phyloP scores from a whole-genome alignment of 1,139 yeast genomes.

The Diutina ranongensis region DNA sequence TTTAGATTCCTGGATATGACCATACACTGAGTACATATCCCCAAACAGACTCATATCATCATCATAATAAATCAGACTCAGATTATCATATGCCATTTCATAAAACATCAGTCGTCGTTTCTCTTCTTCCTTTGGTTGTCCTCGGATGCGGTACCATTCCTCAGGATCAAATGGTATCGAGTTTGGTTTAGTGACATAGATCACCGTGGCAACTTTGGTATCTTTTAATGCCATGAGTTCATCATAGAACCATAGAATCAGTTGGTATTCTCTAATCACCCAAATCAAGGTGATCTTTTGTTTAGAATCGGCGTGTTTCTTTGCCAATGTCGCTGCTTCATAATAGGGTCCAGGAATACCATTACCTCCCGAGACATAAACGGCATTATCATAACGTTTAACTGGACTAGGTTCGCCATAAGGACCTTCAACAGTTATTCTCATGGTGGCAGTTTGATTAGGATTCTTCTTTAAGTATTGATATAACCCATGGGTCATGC shows the following conservation, averaged over 20 bases:
- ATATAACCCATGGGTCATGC: conserved; percentile 20
- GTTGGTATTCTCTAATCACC: conserved; percentile 36
- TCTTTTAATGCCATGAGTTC: conserved; percentile 25
- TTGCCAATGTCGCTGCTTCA: conserved; percentile 11
- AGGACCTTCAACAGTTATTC: conserved; percentile 50
- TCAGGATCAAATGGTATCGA: background rate
- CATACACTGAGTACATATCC: background rate
- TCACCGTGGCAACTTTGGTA: conserved; percentile 20
- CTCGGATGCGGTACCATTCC: background rate
- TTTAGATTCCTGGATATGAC: background rate
- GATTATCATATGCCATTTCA: background rate
- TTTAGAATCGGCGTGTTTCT: background rate
- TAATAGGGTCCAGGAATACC: conserved; percentile 53
- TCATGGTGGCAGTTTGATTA: conserved; percentile 23
- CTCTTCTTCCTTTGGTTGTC: background rate
- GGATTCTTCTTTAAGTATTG: conserved; percentile 34
- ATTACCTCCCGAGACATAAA: conserved; percentile 45
- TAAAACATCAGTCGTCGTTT: background rate
- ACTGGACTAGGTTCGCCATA: conserved; percentile 28
- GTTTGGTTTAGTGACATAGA: conserved; percentile 34
- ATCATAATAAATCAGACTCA: background rate
- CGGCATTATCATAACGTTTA: conserved; percentile 39
- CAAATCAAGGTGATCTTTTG: conserved; percentile 29
- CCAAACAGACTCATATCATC: background rate
- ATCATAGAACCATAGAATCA: conserved; percentile 38